Evolutionary conservation across 139 green algal genomes (phyloP).

Genomic region (Volvox reticuliferus): DNA sequence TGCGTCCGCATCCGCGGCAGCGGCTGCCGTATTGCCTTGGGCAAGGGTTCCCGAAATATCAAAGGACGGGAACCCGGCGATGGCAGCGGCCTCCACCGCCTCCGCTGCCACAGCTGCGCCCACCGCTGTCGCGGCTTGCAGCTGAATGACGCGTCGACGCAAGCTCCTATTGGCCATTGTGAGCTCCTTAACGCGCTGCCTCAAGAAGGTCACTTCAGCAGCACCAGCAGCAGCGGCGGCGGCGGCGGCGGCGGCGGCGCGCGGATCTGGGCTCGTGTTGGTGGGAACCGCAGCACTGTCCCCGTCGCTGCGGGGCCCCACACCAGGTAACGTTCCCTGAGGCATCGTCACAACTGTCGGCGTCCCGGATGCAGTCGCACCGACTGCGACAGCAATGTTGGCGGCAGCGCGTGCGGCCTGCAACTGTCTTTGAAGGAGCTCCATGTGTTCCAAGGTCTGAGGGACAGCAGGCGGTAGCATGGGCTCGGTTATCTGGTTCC

Average conservation of each 20-base stretch:
- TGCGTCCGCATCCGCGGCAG: background rate
- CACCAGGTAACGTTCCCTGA: background rate
- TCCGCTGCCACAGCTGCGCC: background rate
- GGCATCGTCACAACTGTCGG: background rate
- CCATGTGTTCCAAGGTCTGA: conserved; percentile 60
- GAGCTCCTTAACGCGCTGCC: conserved; percentile 52
- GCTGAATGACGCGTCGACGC: conserved; percentile 55
- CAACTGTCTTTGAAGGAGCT: conserved; percentile 68
- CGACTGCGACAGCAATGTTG: background rate
- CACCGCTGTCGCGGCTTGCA: conserved; percentile 10
- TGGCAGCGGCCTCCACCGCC: background rate
- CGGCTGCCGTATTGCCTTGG: background rate
- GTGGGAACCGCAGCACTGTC: too few species aligned
- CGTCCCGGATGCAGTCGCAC: background rate
- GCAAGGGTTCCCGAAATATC: background rate
- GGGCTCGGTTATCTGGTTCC: too few species aligned
- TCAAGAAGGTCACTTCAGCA: conserved; percentile 60
- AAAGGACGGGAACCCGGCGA: background rate
- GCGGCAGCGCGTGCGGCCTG: background rate
- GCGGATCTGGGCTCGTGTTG: background rate
- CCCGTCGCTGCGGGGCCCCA: background rate
- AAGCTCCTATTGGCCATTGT: conserved; percentile 54
- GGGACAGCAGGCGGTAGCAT: background rate
- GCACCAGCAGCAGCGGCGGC: background rate
- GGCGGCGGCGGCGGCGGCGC: background rate